Evolutionary conservation across 2,329 filamentous ascomycete species (phyloP).

Genomic region (Colletotrichum orchidophilum): DNA sequence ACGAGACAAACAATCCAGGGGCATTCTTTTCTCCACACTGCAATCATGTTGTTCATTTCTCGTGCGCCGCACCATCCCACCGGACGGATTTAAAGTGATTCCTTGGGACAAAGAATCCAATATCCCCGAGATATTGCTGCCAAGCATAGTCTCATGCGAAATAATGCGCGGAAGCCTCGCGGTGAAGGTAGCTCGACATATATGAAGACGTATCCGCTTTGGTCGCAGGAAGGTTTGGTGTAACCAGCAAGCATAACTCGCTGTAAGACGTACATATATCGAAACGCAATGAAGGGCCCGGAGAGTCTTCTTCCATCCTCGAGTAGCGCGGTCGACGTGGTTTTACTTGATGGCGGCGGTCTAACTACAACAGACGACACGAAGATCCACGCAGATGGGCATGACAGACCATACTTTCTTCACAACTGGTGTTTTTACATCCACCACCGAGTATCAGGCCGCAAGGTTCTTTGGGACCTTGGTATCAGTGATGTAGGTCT

Average conservation of each 20-base stretch:
- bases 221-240: not conserved
- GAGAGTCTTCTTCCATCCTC: not conserved
- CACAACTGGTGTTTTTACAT: not conserved
- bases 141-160: not conserved
- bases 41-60: no score
- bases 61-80: not conserved
- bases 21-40: no score
- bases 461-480: not conserved
- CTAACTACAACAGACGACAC: slow-evolving; percentile 1
- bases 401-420: not conserved
- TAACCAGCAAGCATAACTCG: not conserved
- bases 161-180: not conserved
- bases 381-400: not conserved
- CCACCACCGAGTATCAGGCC: not conserved
- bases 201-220: not conserved
- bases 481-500: not conserved
- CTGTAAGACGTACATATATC: not conserved
- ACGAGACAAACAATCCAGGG: no score
- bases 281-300: not conserved
- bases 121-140: not conserved
- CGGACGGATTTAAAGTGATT: not conserved
- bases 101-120: not conserved
- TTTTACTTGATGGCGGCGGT: not conserved
- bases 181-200: not conserved
- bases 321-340: not conserved